Percentiles rank a stretch among this genome's conserved stretches.
Evolutionary conservation across 2,329 filamentous ascomycete species (phyloP).

Genomic region (Bipolaris sorokiniana): DNA sequence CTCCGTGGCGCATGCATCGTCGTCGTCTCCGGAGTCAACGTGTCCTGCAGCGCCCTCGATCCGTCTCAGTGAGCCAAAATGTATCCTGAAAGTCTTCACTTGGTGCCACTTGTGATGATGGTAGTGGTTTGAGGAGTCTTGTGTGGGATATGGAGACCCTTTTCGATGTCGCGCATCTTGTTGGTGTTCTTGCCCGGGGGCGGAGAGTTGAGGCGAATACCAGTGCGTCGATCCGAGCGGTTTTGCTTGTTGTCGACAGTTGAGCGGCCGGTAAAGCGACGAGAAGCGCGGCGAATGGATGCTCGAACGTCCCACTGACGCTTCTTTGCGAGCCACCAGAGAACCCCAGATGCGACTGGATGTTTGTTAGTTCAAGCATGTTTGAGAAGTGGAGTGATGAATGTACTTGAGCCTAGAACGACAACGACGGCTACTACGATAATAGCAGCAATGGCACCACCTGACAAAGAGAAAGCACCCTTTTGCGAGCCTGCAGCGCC

Average conservation of each 20-base stretch:
- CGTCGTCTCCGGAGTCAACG: slow-evolving; percentile 4
- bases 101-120: slow-evolving; percentile 42
- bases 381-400: background rate
- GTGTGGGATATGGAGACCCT: slow-evolving; percentile 34
- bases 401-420: slow-evolving; percentile 67
- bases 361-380: slow-evolving; percentile 16
- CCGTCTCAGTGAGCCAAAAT: background rate
- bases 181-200: slow-evolving; percentile 34
- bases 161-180: slow-evolving; percentile 42
- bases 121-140: slow-evolving; percentile 39
- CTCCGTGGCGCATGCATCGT: background rate
- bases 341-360: slow-evolving; percentile 66
- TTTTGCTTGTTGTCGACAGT: slow-evolving; percentile 36
- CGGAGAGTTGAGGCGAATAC: slow-evolving; percentile 46
- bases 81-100: slow-evolving; percentile 9
- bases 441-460: slow-evolving; percentile 74
- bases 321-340: slow-evolving; percentile 84
- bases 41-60: slow-evolving; percentile 1
- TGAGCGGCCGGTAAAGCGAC: slow-evolving; percentile 53
- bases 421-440: slow-evolving; percentile 74
- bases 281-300: slow-evolving; percentile 69
- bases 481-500: slow-evolving; percentile 70
- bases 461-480: slow-evolving; percentile 68
- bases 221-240: slow-evolving; percentile 44
- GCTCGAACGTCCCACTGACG: slow-evolving; percentile 81